These are phyloP conservation scores for Pulveroboletus sp. DNA, from an alignment of 768 basidiomycete species.

Conservation along the genomic window DNA sequence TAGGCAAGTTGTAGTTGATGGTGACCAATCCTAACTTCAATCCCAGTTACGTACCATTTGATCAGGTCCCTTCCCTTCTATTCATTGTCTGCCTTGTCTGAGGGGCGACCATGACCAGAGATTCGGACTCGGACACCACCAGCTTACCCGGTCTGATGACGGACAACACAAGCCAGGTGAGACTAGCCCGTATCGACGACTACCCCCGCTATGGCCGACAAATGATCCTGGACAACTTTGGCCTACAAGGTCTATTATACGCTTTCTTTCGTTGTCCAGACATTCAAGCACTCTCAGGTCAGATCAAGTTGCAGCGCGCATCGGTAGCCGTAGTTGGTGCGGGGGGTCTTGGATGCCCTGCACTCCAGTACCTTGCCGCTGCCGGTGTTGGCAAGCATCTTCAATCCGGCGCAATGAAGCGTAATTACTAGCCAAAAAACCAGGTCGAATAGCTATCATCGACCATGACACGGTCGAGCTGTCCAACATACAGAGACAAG, in stretches of 20 bases:
- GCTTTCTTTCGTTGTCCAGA: not conserved
- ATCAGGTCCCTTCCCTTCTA: not conserved
- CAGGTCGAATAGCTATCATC: constrained; percentile 80
- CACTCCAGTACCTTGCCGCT: constrained; percentile 88
- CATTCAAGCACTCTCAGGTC: constrained; percentile 47
- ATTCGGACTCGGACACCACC: not conserved
- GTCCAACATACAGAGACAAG: constrained; percentile 89
- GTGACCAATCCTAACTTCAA: not conserved
- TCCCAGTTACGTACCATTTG: not conserved
- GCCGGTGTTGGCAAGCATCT: constrained; percentile 79
- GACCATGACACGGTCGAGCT: constrained; percentile 86
- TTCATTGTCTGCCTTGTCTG: not conserved
- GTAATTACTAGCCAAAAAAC: constrained; percentile 5
- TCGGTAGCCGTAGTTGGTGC: constrained; percentile 88
- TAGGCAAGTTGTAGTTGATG: not conserved
- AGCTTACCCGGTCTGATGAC: not conserved
- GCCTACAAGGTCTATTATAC: constrained; percentile 60
- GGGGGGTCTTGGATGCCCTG: constrained; percentile 94
- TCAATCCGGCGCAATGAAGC: not conserved
- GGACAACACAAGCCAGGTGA: constrained; percentile 14
- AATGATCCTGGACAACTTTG: constrained; percentile 90
- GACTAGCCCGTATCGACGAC: constrained; percentile 51
- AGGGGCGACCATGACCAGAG: not conserved
- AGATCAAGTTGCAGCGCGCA: constrained; percentile 71
- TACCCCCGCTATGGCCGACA: constrained; percentile 93